Percentiles rank a stretch among this genome's conserved stretches.
These are phyloP conservation scores for Debaryomyces sp. DNA, from an alignment of 1,139 yeast species.

Conservation along the genomic window DNA sequence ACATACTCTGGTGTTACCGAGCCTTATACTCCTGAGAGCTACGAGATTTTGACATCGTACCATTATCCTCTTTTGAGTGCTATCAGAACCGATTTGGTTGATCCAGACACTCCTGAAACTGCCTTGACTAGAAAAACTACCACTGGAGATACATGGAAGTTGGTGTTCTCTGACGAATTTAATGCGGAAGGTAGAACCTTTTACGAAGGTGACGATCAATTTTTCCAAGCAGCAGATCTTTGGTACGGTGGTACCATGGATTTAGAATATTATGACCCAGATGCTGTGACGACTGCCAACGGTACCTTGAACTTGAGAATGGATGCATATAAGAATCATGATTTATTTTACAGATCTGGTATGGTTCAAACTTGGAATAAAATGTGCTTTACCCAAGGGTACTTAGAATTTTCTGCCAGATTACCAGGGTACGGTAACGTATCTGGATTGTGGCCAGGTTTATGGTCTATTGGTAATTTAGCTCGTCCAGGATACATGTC, in stretches of 20 bases:
- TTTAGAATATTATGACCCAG: constrained; percentile 89
- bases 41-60: constrained; percentile 57
- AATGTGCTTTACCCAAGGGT: constrained; percentile 78
- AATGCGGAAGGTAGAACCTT: constrained; percentile 82
- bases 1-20: constrained; percentile 69
- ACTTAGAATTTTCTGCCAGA: constrained; percentile 67
- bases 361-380: constrained; percentile 88
- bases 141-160: constrained; percentile 65
- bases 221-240: constrained; percentile 74
- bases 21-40: constrained; percentile 29
- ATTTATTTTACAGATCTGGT: constrained; percentile 75
- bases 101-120: constrained; percentile 79
- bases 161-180: constrained; percentile 84
- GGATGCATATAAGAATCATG: constrained; percentile 75
- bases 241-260: constrained; percentile 82
- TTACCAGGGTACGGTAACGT: constrained; percentile 72
- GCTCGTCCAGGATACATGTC: constrained; percentile 90
- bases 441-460: constrained; percentile 87
- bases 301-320: constrained; percentile 68
- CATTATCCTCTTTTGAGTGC: constrained; percentile 62
- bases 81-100: constrained; percentile 63
- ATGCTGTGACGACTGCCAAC: constrained; percentile 67
- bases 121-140: constrained; percentile 49
- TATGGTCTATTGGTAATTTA: constrained; percentile 86
- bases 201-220: constrained; percentile 82